Evolutionary conservation across 1,284 basidiomycete genomes (phyloP).

Genomic region (Puccinia hordei): DNA sequence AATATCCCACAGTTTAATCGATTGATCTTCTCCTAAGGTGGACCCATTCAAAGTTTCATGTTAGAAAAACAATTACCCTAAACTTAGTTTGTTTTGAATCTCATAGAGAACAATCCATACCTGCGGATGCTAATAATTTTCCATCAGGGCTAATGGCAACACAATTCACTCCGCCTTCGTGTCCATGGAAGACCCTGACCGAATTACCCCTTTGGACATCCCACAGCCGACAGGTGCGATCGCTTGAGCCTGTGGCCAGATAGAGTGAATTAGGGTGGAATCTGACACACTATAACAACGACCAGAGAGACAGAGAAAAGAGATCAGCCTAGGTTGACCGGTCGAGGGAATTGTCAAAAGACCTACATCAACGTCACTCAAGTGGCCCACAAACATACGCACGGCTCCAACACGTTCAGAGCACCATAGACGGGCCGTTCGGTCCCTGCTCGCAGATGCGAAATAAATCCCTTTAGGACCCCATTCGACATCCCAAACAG

Average conservation of each 20-base stretch:
- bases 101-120: slow-evolving; percentile 62
- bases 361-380: slow-evolving; percentile 95
- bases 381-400: slow-evolving; percentile 90
- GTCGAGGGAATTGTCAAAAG: slow-evolving; percentile 17
- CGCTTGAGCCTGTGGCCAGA: slow-evolving; percentile 92
- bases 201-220: slow-evolving; percentile 95
- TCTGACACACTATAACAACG: slow-evolving; percentile 72
- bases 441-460: slow-evolving; percentile 88
- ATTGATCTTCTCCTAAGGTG: slow-evolving; percentile 76
- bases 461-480: slow-evolving; percentile 98
- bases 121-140: slow-evolving; percentile 84
- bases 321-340: neutral
- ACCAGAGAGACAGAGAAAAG: neutral
- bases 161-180: slow-evolving; percentile 84
- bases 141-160: slow-evolving; percentile 92
- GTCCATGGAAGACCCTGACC: slow-evolving; percentile 92
- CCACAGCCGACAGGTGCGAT: slow-evolving; percentile 94
- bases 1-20: slow-evolving; percentile 95
- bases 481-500: slow-evolving; percentile 99
- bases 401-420: slow-evolving; percentile 85
- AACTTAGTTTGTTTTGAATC: slow-evolving; percentile 19
- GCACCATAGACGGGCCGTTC: slow-evolving; percentile 93
- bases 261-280: slow-evolving; percentile 99
- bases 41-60: neutral
- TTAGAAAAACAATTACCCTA: too few relatives aligned